Evolutionary conservation across 768 basidiomycete genomes (phyloP).

Genomic region (Termitomyces sp.): DNA sequence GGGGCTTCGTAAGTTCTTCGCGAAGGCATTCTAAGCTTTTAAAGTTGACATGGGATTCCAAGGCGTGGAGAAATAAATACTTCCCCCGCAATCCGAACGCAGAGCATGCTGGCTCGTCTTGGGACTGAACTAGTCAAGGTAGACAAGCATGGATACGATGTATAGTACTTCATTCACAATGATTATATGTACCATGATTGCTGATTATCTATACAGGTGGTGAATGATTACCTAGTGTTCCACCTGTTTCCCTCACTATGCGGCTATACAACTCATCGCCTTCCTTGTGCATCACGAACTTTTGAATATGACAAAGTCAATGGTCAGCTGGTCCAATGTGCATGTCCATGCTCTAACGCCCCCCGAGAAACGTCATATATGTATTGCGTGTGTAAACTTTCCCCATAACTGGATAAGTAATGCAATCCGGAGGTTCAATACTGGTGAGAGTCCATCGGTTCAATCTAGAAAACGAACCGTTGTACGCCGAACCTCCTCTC

Average conservation of each 20-base stretch:
- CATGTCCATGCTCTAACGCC: neutral
- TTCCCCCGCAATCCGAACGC: slow-evolving; percentile 71
- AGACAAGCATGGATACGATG: slow-evolving; percentile 40
- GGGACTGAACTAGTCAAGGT: slow-evolving; percentile 59
- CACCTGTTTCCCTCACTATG: neutral
- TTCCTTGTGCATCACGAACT: neutral
- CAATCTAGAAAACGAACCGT: no score
- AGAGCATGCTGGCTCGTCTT: slow-evolving; percentile 62
- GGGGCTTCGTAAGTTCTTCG: slow-evolving; percentile 56
- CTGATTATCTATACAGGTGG: neutral
- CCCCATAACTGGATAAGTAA: neutral
- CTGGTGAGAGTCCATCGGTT: neutral
- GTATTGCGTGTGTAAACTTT: neutral
- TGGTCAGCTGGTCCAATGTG: slow-evolving; percentile 4
- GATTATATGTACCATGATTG: neutral
- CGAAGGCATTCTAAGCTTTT: neutral
- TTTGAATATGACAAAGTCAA: slow-evolving; percentile 13
- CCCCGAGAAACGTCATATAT: neutral
- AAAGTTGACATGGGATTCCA: slow-evolving; percentile 8
- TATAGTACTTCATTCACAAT: neutral
- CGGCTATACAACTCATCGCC: neutral
- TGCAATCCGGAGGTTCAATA: neutral
- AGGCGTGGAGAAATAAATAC: slow-evolving; percentile 61
- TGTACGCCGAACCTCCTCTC: neutral
- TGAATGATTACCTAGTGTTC: neutral